Evolutionary conservation across 352 stramenopile genomes (phyloP), one percentile per base, ranked within the genome.

Genomic region (Phytophthora syringae): DNA sequence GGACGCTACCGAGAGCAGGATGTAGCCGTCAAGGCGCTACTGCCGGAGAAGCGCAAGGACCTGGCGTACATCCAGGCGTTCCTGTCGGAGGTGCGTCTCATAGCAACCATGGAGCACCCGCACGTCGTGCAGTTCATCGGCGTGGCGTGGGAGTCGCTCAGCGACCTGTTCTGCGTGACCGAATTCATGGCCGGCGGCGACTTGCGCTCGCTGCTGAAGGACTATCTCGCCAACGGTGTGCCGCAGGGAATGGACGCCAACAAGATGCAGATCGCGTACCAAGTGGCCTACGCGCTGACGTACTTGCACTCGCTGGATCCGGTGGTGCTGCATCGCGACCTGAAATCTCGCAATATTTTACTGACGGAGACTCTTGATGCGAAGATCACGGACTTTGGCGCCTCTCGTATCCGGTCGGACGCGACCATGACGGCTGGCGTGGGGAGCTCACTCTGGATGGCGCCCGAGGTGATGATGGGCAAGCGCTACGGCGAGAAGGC

Each of bases 311-410:
- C 60, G 12, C 39, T 74, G 34, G 53, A 63, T 18, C 63, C 66
- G 4, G 58, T 67, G 47, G 63, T 76, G 44, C 47, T 76, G 34
- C 80, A 88, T 52, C 78, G 80, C 13, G 80, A 86, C 45, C 78
- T 89, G 64, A 89, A 89, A 52, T 84, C 74, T 16, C 74, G 80
- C 52, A 89, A 89, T 60, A 80, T 89, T 39, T 61, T 89, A 36
- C 56, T 90, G n/a, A 78, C 70, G 6, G 39, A 40, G 24, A 60
- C 58, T 25, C 58, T 81, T 37, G 36, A 78, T 20, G 72, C 72
- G 20, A 87, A 84, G 34, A 25, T 87, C 20, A 84, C 76, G 7
- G 76, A 85, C 66, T 88, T 88, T 73, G 76, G 72, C 5, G 50
- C 59, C n/a, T n/a, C n/a, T n/a, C n/a, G n/a, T n/a, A n/a, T n/a